Base-by-base conservation (phyloP, 805 yeast genomes). In the Scheffersomyces ergatensis region DNA sequence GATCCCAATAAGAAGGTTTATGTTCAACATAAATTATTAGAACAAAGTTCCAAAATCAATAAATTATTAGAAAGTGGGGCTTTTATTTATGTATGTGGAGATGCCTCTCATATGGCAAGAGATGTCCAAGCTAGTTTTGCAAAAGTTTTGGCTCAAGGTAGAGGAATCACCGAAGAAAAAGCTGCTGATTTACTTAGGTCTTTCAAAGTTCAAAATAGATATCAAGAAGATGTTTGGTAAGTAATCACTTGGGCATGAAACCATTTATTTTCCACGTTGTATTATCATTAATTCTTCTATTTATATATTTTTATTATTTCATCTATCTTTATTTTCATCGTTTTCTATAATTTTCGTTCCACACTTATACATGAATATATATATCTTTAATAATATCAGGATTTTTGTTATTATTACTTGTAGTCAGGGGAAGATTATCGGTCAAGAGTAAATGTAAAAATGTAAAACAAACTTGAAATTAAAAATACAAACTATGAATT, bases 151-250 rank as follows among this genome's bases (percentile, higher is more conserved):
- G 63, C 81, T 34, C 61, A 76, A 41, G 78, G 79, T 48, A 82
- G 90, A 55, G 77, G 74, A n/a, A 65, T 89, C 21, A 49, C 82
- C 5, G 75, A 73, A 43, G 84, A 76, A 25, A 81, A 79, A 49
- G 97, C 96, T 12, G 77, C 78, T 40, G 93, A 85, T 44, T 71
- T 85, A 56, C 76, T 89, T 44, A 86, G 88, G 68, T 77, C 82
- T 48, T 77, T 85, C 69, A 87, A 86, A 62, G 80, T 87, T 19
- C 83, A 85, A 53, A 92, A 90, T 60, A 80, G 84, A 65, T 92
- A 89, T 64, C 99, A 92, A 70, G 98, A 93, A 68, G 99, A 92
- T 74, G 96, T 92, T 12, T 92, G 99, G 99, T 92, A 71, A 53
- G n/a, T n/a, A n/a, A n/a, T n/a, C n/a, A n/a, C n/a, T n/a, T n/a